phyloP scores from a whole-genome alignment of 2,329 filamentous ascomycete species.

The Fusarium nurragi region DNA sequence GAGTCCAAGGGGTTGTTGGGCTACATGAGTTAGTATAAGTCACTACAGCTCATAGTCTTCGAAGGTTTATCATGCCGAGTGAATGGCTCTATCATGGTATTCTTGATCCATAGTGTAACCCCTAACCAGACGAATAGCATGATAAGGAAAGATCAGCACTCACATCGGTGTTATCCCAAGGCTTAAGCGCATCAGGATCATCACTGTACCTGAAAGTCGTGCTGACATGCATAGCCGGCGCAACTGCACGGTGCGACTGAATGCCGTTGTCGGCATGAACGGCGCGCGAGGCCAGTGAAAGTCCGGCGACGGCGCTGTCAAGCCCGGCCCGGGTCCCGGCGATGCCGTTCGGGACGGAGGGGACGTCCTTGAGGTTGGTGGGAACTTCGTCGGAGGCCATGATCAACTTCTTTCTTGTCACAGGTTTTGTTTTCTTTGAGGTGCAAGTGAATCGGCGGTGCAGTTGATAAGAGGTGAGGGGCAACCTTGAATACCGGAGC shows the following conservation, averaged over 20 bases:
- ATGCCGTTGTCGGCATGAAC: slow-evolving; percentile 85
- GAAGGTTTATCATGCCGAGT: not conserved
- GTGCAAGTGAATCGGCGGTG: slow-evolving; percentile 1
- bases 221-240: slow-evolving; percentile 88
- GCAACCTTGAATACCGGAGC: slow-evolving; percentile 3
- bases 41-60: not conserved
- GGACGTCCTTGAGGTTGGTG: slow-evolving; percentile 3
- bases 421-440: not conserved
- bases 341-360: slow-evolving; percentile 17
- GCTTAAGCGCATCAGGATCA: slow-evolving; percentile 72
- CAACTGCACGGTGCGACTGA: slow-evolving; percentile 79
- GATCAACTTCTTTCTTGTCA: not conserved
- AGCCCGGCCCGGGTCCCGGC: slow-evolving; percentile 11
- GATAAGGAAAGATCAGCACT: slow-evolving; percentile 42
- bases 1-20: slow-evolving; percentile 64
- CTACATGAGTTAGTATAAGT: slow-evolving; percentile 46
- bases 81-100: not conserved
- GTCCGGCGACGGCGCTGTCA: slow-evolving; percentile 31
- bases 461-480: slow-evolving; percentile 23
- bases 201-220: slow-evolving; percentile 87
- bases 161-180: slow-evolving; percentile 65
- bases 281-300: slow-evolving; percentile 73
- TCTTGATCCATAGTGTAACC: not conserved
- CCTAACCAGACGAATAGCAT: not conserved
- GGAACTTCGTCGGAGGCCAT: slow-evolving; percentile 40